Percentiles rank a stretch among this genome's conserved stretches.
Evolutionary conservation across 495 filamentous ascomycete species (phyloP).

Genomic region (Penicillium longicatenatum): DNA sequence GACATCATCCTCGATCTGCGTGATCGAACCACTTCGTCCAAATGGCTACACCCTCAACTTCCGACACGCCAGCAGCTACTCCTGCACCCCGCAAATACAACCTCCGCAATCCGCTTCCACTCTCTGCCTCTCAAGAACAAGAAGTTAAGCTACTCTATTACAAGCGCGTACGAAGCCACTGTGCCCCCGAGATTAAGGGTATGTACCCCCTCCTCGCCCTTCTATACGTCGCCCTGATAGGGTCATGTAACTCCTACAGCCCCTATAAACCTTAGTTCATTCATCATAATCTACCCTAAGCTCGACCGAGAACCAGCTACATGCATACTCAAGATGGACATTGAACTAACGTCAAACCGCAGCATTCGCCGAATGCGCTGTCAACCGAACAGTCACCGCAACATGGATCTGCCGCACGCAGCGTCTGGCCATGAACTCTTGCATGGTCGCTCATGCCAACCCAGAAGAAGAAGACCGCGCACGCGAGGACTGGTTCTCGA

Average conservation of each 20-base stretch:
- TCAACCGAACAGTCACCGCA: conserved; percentile 78
- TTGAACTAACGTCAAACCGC: conserved; percentile 2
- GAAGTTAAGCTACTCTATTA: conserved; percentile 91
- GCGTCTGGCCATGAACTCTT: conserved; percentile 85
- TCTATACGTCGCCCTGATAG: not conserved
- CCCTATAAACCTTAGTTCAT: not conserved
- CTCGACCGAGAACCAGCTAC: not conserved
- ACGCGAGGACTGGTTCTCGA: conserved; percentile 90
- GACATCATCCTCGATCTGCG: conserved; percentile 15
- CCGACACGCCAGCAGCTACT: conserved; percentile 21
- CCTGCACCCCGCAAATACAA: conserved; percentile 35
- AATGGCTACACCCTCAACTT: conserved; percentile 30
- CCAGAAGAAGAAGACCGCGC: conserved; percentile 84
- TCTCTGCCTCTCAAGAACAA: conserved; percentile 86
- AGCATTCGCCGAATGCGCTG: conserved; percentile 92
- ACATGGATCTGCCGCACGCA: conserved; percentile 80
- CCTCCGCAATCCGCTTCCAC: conserved; percentile 80
- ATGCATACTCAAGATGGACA: not conserved
- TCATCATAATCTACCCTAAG: not conserved
- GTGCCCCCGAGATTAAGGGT: conserved; percentile 88
- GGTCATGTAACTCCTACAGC: not conserved
- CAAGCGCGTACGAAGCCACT: conserved; percentile 76
- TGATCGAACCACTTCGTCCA: conserved; percentile 20
- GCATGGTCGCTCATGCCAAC: conserved; percentile 85
- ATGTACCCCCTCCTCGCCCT: conserved; percentile 17